Percentiles rank a stretch among this genome's conserved stretches.
These are phyloP conservation scores for Yamadazyma atlantica DNA, from an alignment of 1,139 yeast genomes.

Conservation along the genomic window DNA sequence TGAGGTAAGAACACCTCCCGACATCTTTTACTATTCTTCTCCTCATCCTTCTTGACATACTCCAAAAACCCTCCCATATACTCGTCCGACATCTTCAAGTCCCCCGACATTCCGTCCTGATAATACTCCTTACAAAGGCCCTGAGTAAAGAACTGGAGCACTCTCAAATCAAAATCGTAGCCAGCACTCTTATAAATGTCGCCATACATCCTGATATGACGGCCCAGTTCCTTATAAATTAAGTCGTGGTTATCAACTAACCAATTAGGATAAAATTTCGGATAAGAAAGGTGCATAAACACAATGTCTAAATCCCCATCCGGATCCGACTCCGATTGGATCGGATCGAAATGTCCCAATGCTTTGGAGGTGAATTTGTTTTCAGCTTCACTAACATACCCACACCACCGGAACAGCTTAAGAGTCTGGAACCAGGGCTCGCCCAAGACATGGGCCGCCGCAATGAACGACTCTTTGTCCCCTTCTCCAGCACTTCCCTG, in stretches of 20 bases:
- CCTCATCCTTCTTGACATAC: constrained; percentile 27
- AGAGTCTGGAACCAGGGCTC: constrained; percentile 55
- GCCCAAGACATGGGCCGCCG: constrained; percentile 55
- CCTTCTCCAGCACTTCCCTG: constrained; percentile 77
- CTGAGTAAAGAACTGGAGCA: constrained; percentile 36
- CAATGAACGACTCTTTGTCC: constrained; percentile 67
- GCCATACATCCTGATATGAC: constrained; percentile 49
- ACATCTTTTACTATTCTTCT: constrained; percentile 30
- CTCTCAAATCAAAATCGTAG: constrained; percentile 54
- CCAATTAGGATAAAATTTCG: constrained; percentile 57
- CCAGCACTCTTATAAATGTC: constrained; percentile 42
- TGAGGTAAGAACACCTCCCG: constrained; percentile 39
- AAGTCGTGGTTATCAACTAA: constrained; percentile 48
- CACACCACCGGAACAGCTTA: constrained; percentile 52
- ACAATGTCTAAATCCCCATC: constrained; percentile 28
- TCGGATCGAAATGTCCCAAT: constrained; percentile 61
- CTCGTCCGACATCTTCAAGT: constrained; percentile 28
- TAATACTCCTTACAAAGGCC: constrained; percentile 41
- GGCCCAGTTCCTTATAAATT: constrained; percentile 31
- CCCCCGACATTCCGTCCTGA: constrained; percentile 28
- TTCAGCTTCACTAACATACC: constrained; percentile 42
- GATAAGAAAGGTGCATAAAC: constrained; percentile 65
- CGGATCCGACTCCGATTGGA: constrained; percentile 19
- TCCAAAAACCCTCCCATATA: constrained; percentile 37
- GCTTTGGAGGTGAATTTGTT: constrained; percentile 50